Evolutionary conservation across 2,329 filamentous ascomycete genomes (phyloP).

Genomic region (Ilyonectria robusta): DNA sequence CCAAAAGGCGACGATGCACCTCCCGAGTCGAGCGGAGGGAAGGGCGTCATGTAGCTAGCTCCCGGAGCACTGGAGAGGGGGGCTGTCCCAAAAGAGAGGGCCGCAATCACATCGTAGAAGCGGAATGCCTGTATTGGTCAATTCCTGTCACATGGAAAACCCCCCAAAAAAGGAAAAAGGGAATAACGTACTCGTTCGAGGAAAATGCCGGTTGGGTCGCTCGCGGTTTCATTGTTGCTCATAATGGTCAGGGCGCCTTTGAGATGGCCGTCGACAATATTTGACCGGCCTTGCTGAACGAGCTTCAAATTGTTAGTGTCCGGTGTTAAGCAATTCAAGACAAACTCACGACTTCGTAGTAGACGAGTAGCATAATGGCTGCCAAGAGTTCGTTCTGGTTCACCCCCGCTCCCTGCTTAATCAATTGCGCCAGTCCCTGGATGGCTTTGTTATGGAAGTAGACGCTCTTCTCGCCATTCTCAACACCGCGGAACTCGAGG

Average conservation of each 20-base stretch:
- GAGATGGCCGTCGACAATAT: slow-evolving; percentile 72
- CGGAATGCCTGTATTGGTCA: slow-evolving; percentile 68
- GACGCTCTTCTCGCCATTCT: slow-evolving; percentile 68
- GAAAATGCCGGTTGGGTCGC: slow-evolving; percentile 69
- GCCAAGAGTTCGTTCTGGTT: slow-evolving; percentile 72
- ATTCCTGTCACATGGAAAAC: slow-evolving; percentile 17
- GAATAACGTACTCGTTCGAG: slow-evolving; percentile 66
- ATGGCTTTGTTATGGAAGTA: slow-evolving; percentile 73
- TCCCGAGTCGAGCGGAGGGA: slow-evolving; percentile 62
- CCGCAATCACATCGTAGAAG: slow-evolving; percentile 76
- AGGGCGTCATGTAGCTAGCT: slow-evolving; percentile 61
- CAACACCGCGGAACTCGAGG: slow-evolving; percentile 75
- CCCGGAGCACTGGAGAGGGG: slow-evolving; percentile 67
- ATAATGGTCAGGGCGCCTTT: slow-evolving; percentile 75
- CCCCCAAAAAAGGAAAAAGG: background rate
- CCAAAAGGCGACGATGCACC: slow-evolving; percentile 62
- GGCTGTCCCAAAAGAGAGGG: slow-evolving; percentile 71
- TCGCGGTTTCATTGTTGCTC: slow-evolving; percentile 60
- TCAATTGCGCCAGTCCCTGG: slow-evolving; percentile 69
- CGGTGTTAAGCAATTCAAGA: background rate
- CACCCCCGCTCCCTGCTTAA: slow-evolving; percentile 64
- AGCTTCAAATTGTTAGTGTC: slow-evolving; percentile 58
- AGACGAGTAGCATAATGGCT: slow-evolving; percentile 73
- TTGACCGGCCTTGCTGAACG: slow-evolving; percentile 71
- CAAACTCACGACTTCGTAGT: slow-evolving; percentile 73